Base-by-base conservation (phyloP, 2,329 filamentous ascomycete species). In the Fusarium irregulare region DNA sequence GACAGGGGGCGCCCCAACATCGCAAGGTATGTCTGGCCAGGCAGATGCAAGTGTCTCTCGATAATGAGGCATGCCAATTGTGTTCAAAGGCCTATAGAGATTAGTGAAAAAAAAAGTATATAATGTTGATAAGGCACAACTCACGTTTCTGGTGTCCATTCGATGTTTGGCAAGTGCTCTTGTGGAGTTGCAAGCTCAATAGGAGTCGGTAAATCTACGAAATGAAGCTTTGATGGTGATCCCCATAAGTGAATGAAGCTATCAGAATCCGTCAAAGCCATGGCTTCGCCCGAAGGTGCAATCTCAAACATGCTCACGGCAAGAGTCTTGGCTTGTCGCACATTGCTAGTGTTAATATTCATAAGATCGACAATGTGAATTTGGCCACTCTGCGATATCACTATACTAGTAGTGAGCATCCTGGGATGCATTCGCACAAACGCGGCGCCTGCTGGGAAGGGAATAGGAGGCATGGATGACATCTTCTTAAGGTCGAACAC, bases 371-470 rank as follows among this genome's bases (percentile, higher is more conserved):
- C 93, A 16, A 98, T 92, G 78, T 99, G 95, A 79, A 99, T 92
- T 79, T 98, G 94, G 2, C 97, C 96, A 45, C 89, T 92, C 76
- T 97, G 93, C 4, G 95, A 97, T 28, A 94, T 91, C 51, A 99
- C 93, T 65, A 99, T 94, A 75, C 93, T 95, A 0, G 97, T 98
- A 1, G 96, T 98, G 21, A 94, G 91, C 88, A 99, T 92, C 74
- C 94, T 91, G 2, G 97, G 96, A 78, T 99, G 96, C 92, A 99
- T 96, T 62, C 96, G 91, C 44, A 98, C 94, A 82, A 94, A 97
- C 37, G 96, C 95, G 40, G 95, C 96, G 12, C 96, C 94, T 4
- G 94, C 92, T 60, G 96, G 95, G 72, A 92, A 99, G 1, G 96
- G 93, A 44, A 99, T 95, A 0, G 96, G 96, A 7, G 93, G 92